Evolutionary conservation across 2,329 filamentous ascomycete species (phyloP).

Genomic region (Aspergillus bombycis): DNA sequence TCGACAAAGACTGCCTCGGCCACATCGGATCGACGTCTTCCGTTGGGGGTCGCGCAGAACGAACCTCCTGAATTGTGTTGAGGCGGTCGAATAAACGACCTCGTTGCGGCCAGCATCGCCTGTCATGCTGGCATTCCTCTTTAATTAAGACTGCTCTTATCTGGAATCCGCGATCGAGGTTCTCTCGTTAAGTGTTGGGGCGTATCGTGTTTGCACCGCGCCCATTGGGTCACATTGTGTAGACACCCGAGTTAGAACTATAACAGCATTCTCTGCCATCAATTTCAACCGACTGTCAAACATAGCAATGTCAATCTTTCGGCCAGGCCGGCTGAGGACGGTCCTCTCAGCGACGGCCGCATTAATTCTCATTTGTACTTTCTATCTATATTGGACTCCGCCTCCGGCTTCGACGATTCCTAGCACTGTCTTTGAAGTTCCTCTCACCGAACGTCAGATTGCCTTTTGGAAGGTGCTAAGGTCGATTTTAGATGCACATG

Average conservation of each 20-base stretch:
- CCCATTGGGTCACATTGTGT: not conserved
- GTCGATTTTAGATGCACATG: slow-evolving; percentile 37
- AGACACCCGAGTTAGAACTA: not conserved
- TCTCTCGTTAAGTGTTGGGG: not conserved
- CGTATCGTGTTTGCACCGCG: not conserved
- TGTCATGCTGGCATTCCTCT: slow-evolving; percentile 7
- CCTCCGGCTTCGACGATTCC: slow-evolving; percentile 36
- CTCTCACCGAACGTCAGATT: slow-evolving; percentile 39
- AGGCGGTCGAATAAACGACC: not conserved
- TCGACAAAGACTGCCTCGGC: not conserved
- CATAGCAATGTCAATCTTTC: slow-evolving; percentile 30
- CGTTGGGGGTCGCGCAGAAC: not conserved
- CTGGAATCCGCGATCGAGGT: not conserved
- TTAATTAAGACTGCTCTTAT: not conserved
- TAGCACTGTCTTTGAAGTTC: slow-evolving; percentile 37
- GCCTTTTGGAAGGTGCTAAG: slow-evolving; percentile 42
- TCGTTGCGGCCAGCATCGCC: not conserved
- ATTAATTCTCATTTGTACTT: slow-evolving; percentile 35
- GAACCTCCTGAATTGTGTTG: not conserved
- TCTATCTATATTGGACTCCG: slow-evolving; percentile 43
- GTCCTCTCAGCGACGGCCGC: slow-evolving; percentile 33
- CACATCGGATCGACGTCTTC: not conserved
- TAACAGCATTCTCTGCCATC: not conserved
- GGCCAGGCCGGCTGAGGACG: slow-evolving; percentile 33
- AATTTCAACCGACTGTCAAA: not conserved